A percentile compares a stretch with the other conserved stretches of the same genome.
Evolutionary conservation across 345 rosid genomes (phyloP).

Genomic region (Pistacia integerrima): DNA sequence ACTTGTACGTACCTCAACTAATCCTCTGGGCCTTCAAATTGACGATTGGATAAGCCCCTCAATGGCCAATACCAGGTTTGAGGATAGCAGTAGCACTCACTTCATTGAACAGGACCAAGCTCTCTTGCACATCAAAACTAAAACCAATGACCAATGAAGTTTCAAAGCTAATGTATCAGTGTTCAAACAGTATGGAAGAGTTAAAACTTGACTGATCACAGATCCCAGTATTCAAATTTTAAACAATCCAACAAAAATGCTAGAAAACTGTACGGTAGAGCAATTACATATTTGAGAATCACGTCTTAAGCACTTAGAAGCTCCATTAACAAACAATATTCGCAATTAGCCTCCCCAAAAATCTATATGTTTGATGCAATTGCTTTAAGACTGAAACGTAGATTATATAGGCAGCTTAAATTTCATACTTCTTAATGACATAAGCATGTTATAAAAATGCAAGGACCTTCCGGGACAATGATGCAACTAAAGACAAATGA

Average conservation of each 20-base stretch:
- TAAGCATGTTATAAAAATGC: too few species aligned
- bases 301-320: neutral
- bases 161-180: neutral
- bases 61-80: neutral
- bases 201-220: neutral
- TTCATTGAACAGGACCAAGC: neutral
- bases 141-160: neutral
- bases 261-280: neutral
- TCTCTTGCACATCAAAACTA: neutral
- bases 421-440: neutral
- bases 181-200: neutral
- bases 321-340: neutral
- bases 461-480: neutral
- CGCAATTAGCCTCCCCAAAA: neutral
- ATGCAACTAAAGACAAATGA: neutral
- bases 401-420: neutral
- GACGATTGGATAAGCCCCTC: too few species aligned
- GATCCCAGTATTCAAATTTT: neutral
- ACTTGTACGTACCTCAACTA: too few species aligned
- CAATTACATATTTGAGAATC: neutral
- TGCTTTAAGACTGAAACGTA: neutral
- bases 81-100: neutral
- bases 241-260: neutral
- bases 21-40: too few species aligned
- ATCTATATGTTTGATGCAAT: neutral